Base-by-base conservation (phyloP, 1,284 basidiomycete genomes). In the Austropuccinia psidii region DNA sequence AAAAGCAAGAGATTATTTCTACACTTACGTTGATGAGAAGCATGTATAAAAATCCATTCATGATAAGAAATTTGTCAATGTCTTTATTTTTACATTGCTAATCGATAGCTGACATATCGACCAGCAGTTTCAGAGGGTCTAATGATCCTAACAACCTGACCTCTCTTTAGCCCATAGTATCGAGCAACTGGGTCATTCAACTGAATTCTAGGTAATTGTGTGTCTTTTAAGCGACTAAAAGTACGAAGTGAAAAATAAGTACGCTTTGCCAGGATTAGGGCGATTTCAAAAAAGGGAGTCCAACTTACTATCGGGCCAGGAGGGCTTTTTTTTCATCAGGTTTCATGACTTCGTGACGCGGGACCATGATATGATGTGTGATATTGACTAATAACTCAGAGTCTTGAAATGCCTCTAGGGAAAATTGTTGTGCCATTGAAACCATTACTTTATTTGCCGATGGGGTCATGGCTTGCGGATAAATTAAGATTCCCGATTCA, bases 91-190 rank as follows among this genome's bases (percentile, higher is more conserved):
- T 49, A 73, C 69, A 73, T 73, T 4, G 69, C 69, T 29, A 93
- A 91, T 74, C 91, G 88, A 84, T 92, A 95, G 78, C 90, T 92
- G 75, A 90, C 90, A 80, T 94, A 98, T 78, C 96, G 87, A 76
- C 95, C 96, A 77, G 90, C 90, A 19, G 96, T 98, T 84, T 98
- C 96, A 81, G 91, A 93, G 29, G 93, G 90, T 79, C 96, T 85
- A 75, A 91, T 98, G 78, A 99, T 98, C 84, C 97, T 97, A 81
- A 98, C 96, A 45, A 99, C 96, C 81, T 97, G 92, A 27, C 95
- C 94, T 75, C 96, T 86, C 79, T 88, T 86, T 75, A 98, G 86
- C 62, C 96, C 96, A 83, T 97, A 99, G 82, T 99, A 98, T 76
- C 93, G 87, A 45, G 95, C 93, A 15, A 99, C 95, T 5, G 96